Evolutionary conservation across 2,329 filamentous ascomycete species (phyloP).

Genomic region (Chaetomiaceae sp.): DNA sequence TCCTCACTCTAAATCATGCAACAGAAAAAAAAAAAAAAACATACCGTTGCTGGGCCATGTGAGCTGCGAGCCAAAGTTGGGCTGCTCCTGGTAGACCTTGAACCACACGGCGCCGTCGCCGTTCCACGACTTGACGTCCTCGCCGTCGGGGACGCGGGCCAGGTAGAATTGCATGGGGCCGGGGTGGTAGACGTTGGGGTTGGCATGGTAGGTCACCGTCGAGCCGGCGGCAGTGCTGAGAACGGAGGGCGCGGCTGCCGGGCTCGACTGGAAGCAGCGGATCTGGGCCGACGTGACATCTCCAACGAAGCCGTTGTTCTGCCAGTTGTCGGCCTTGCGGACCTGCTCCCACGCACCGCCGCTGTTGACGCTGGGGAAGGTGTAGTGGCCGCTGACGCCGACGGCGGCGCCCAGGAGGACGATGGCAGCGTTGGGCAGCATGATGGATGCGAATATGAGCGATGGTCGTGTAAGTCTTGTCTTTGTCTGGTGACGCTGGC

Average conservation of each 20-base stretch:
- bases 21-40: neutral
- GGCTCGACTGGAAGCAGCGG: constrained; percentile 42
- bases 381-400: constrained; percentile 26
- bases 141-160: constrained; percentile 34
- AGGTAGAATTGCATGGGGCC: constrained; percentile 36
- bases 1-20: too few relatives aligned
- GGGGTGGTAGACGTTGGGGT: constrained; percentile 36
- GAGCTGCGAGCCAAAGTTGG: constrained; percentile 34
- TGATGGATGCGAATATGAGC: constrained; percentile 7
- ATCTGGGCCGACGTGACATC: constrained; percentile 41
- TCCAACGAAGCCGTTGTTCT: constrained; percentile 44
- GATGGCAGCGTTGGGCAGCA: constrained; percentile 15
- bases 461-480: too few relatives aligned
- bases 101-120: constrained; percentile 36
- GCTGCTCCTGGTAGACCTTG: constrained; percentile 40
- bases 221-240: constrained; percentile 40
- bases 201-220: constrained; percentile 38
- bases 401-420: constrained; percentile 18
- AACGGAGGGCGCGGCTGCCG: constrained; percentile 34
- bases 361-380: constrained; percentile 33
- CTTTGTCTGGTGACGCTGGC: neutral
- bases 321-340: constrained; percentile 43
- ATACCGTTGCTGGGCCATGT: constrained; percentile 37
- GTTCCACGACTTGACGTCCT: constrained; percentile 32
- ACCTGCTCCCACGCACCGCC: constrained; percentile 41